Evolutionary conservation across 108 stramenopile genomes (phyloP).

Genomic region (Nitzschia palea): DNA sequence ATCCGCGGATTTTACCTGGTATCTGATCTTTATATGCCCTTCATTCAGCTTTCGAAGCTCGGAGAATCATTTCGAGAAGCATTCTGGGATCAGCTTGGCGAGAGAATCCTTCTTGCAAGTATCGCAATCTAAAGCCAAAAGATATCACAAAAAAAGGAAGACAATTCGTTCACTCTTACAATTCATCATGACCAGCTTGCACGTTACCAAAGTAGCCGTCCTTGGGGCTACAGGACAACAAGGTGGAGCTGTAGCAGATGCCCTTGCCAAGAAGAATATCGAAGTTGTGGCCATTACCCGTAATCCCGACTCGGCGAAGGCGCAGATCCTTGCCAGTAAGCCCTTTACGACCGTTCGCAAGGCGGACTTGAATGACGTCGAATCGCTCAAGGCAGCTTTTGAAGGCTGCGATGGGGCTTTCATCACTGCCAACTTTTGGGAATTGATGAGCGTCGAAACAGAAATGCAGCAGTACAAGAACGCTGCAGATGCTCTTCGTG

Average conservation of each 20-base stretch:
- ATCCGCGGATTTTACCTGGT: no score
- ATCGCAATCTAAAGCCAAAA: no score
- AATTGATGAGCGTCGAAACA: background rate
- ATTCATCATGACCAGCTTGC: no score
- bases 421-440: constrained; percentile 21
- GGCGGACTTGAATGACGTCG: constrained; percentile 16
- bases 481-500: background rate
- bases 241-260: constrained; percentile 6
- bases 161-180: no score
- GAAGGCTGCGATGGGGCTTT: constrained; percentile 21
- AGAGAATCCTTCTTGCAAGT: no score
- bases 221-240: constrained; percentile 16
- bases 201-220: no score
- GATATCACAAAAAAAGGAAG: no score
- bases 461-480: constrained; percentile 4
- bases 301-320: constrained; percentile 11
- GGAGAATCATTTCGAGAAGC: no score
- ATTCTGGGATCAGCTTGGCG: no score
- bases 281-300: constrained; percentile 17
- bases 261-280: background rate
- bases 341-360: background rate
- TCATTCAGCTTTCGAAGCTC: no score
- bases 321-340: constrained; percentile 5
- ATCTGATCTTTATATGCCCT: no score
- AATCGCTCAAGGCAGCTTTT: background rate